These are phyloP conservation scores for Fulvia fulva DNA, from an alignment of 2,329 filamentous ascomycete species.

Conservation along the genomic window DNA sequence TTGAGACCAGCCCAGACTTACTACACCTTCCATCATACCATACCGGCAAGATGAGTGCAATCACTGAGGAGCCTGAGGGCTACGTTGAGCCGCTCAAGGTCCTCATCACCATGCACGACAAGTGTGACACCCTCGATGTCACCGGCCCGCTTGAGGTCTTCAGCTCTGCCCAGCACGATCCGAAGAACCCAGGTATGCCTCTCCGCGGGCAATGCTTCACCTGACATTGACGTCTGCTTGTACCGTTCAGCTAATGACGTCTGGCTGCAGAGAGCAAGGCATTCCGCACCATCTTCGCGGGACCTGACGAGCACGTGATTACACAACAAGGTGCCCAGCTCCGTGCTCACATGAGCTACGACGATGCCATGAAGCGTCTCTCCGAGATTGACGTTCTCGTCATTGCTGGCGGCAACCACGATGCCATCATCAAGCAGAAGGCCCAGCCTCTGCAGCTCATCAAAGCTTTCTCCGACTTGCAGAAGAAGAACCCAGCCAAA, in stretches of 20 bases:
- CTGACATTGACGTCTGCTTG: not conserved
- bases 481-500: constrained; percentile 71
- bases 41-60: constrained; percentile 47
- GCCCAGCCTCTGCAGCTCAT: constrained; percentile 67
- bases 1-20: not conserved
- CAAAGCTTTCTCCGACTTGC: constrained; percentile 71
- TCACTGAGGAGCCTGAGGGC: constrained; percentile 39
- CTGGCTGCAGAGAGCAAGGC: constrained; percentile 46
- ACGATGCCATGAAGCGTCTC: constrained; percentile 69
- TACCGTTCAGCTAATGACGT: constrained; percentile 2
- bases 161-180: constrained; percentile 50
- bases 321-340: constrained; percentile 64
- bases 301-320: constrained; percentile 44
- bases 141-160: constrained; percentile 58
- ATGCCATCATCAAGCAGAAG: constrained; percentile 63
- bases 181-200: constrained; percentile 48
- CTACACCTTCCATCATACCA: constrained; percentile 14
- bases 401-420: constrained; percentile 67
- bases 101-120: constrained; percentile 46
- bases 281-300: constrained; percentile 52
- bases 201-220: not conserved
- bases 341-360: constrained; percentile 71
- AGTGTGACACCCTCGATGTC: constrained; percentile 38
- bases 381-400: constrained; percentile 76
- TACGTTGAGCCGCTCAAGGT: constrained; percentile 52